These are phyloP conservation scores for Delphinella strobiligena DNA, from an alignment of 2,329 filamentous ascomycete species.

Conservation along the genomic window DNA sequence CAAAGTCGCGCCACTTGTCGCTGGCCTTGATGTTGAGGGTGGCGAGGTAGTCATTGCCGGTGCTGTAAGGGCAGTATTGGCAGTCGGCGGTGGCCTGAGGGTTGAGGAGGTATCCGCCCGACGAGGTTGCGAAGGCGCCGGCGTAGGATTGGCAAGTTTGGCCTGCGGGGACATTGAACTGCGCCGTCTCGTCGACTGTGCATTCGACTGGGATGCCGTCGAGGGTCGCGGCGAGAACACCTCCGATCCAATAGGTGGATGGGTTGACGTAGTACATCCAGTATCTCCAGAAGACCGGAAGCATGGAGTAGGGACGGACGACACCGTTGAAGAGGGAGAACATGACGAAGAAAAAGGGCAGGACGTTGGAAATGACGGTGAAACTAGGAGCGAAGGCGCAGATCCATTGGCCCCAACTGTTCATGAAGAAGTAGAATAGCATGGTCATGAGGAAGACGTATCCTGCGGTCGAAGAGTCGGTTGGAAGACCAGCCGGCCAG, in stretches of 20 bases:
- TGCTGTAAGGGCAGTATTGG: conserved; percentile 56
- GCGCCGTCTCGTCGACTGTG: conserved; percentile 43
- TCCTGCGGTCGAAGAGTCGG: conserved; percentile 51
- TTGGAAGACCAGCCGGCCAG: conserved; percentile 59
- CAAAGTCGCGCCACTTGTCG: conserved; percentile 63
- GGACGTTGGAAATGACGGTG: conserved; percentile 62
- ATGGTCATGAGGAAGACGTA: conserved; percentile 71
- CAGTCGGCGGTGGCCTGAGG: conserved; percentile 46
- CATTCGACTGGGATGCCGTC: conserved; percentile 34
- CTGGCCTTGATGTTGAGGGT: conserved; percentile 41
- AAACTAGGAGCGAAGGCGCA: conserved; percentile 69
- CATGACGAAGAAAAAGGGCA: conserved; percentile 75
- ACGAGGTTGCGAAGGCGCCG: conserved; percentile 41
- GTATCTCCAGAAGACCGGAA: conserved; percentile 61
- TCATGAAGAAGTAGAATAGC: conserved; percentile 65
- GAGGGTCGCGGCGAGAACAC: conserved; percentile 54
- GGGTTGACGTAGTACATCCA: conserved; percentile 62
- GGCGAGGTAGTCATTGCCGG: conserved; percentile 54
- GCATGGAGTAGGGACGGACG: conserved; percentile 51
- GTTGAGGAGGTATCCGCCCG: conserved; percentile 53
- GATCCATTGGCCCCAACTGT: conserved; percentile 73
- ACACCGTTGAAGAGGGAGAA: conserved; percentile 68
- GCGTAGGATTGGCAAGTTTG: conserved; percentile 57
- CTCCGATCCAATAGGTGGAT: conserved; percentile 59
- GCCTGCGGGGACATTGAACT: conserved; percentile 53